Percentiles rank a stretch among this genome's conserved stretches.
phyloP scores from a whole-genome alignment of 179 eudicot genomes.

The Spinacia oleracea region DNA sequence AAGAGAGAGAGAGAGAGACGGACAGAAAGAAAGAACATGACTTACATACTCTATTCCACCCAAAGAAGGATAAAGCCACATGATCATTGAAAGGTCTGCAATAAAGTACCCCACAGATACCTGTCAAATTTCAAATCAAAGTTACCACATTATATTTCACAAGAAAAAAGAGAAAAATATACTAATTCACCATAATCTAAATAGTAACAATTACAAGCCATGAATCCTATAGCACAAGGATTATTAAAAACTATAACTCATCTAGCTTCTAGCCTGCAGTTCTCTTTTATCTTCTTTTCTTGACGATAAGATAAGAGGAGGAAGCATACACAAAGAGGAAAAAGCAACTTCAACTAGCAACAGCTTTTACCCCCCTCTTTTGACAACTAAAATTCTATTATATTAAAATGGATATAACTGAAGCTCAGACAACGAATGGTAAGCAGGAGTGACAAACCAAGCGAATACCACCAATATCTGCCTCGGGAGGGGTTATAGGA shows the following conservation, averaged over 20 bases:
- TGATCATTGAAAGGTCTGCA: constrained; percentile 90
- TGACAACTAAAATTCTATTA: no score
- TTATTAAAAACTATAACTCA: background rate
- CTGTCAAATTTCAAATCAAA: constrained; percentile 52
- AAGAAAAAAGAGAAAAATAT: background rate
- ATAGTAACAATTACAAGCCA: background rate
- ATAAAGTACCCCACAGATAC: constrained; percentile 94
- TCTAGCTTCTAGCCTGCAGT: constrained; percentile 8
- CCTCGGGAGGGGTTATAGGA: background rate
- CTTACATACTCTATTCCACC: constrained; percentile 99
- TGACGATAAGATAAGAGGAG: background rate
- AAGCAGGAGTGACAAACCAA: background rate
- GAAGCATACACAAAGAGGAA: background rate
- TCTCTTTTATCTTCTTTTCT: constrained; percentile 9
- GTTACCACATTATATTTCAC: constrained; percentile 15
- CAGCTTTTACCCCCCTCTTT: no score
- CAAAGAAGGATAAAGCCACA: constrained; percentile 91
- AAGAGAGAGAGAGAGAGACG: constrained; percentile 1
- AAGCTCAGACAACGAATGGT: background rate
- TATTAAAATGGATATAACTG: background rate
- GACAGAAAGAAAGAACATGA: constrained; percentile 21
- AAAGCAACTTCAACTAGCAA: background rate
- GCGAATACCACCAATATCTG: background rate
- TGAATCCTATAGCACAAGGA: background rate
- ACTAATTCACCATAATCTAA: background rate